These are phyloP conservation scores for Leccinum incarnatum DNA, from an alignment of 768 basidiomycete genomes.

Conservation along the genomic window DNA sequence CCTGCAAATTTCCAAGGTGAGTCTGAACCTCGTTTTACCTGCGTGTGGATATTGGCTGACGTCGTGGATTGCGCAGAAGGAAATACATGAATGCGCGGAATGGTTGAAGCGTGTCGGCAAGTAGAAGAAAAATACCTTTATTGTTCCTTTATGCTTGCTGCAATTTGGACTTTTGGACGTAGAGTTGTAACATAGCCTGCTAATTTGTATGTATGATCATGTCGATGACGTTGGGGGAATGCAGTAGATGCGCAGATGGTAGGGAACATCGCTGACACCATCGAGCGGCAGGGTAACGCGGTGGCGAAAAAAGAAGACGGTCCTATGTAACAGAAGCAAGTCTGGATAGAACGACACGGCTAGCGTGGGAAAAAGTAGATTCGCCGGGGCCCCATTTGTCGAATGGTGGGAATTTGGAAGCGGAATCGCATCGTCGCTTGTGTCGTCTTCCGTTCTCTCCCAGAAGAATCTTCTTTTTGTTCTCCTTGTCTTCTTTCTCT, in stretches of 20 bases:
- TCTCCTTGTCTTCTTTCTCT: slow-evolving; percentile 13
- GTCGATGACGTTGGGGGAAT: background rate
- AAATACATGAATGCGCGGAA: slow-evolving; percentile 23
- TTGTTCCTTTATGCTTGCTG: background rate
- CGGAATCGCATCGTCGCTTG: slow-evolving; percentile 14
- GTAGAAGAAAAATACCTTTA: background rate
- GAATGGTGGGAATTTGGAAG: slow-evolving; percentile 17
- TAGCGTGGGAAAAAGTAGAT: slow-evolving; percentile 30
- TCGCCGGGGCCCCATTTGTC: slow-evolving; percentile 12
- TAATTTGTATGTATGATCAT: background rate
- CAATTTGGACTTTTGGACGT: slow-evolving; percentile 9
- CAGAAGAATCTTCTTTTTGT: slow-evolving; percentile 2
- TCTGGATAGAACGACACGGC: slow-evolving; percentile 45
- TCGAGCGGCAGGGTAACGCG: no score
- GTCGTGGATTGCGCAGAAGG: slow-evolving; percentile 12
- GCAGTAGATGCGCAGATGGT: background rate
- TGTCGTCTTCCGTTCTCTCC: slow-evolving; percentile 8
- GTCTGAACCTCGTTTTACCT: background rate
- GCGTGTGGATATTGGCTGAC: slow-evolving; percentile 3
- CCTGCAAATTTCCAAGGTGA: slow-evolving; percentile 21
- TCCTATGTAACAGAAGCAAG: no score
- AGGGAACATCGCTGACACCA: background rate
- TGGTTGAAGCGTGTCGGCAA: slow-evolving; percentile 20
- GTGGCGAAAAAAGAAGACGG: background rate
- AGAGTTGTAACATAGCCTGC: background rate